Percentiles rank a stretch among this genome's conserved stretches.
Conservation (phyloP, 2,329 filamentous ascomycete genomes). For the Pseudopithomyces maydicus region DNA sequence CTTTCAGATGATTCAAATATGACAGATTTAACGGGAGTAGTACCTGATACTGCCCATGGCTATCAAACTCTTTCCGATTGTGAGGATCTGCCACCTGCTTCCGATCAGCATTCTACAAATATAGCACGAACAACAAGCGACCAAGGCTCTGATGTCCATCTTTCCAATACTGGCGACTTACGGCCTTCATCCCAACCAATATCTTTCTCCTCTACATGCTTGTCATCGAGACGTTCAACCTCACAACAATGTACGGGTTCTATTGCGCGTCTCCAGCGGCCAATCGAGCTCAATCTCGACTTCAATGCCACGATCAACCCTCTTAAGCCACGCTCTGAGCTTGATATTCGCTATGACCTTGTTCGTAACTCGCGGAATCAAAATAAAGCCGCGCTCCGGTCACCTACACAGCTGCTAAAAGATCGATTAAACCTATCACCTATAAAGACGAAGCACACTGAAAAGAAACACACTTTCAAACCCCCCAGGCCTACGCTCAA, state of each 20-base stretch:
- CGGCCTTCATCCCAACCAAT: constrained; percentile 11
- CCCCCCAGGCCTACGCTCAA: constrained; percentile 30
- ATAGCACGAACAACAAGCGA: constrained; percentile 10
- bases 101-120: constrained; percentile 1
- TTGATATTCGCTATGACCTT: constrained; percentile 36
- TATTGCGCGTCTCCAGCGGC: constrained; percentile 26
- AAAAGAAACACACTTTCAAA: constrained; percentile 30
- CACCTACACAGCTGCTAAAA: constrained; percentile 37
- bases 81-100: background rate
- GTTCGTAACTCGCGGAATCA: constrained; percentile 39
- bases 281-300: constrained; percentile 36
- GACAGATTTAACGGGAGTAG: constrained; percentile 4
- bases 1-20: too few species aligned
- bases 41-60: constrained; percentile 4
- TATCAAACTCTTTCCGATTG: background rate
- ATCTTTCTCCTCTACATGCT: constrained; percentile 15
- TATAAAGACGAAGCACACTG: constrained; percentile 19
- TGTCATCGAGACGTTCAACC: constrained; percentile 7
- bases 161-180: constrained; percentile 22
- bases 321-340: constrained; percentile 34
- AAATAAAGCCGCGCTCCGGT: constrained; percentile 34
- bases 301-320: constrained; percentile 9
- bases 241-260: constrained; percentile 23
- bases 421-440: constrained; percentile 34
- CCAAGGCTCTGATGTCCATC: constrained; percentile 32